Evolutionary conservation across 257 asterid genomes (phyloP), one percentile per base, ranked within the genome.

Genomic region (Nicotiana obtusifolia): DNA sequence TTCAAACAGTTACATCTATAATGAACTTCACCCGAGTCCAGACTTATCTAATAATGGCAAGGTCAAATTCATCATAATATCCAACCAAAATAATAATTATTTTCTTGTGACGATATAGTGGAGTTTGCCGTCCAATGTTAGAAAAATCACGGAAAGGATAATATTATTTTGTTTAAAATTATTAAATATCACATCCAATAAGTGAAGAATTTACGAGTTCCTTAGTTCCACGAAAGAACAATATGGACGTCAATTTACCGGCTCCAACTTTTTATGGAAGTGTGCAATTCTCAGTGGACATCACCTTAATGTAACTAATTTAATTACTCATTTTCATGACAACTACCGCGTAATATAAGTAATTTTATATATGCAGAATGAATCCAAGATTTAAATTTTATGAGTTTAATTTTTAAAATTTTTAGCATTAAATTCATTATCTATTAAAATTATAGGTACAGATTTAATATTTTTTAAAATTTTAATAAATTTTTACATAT

Each of bases 201-300:
- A 41, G 77, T 11, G 19, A 3, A 68, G 10, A 8, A 68, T 37
- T 68, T n/a, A 68, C 56, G n/a, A 16, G 54, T 69, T 69, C 14
- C 6, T 69, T 37, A 20, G 11, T 37, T 47, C 79, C 79, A 47
- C 78, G 14, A 73, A 44, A 14, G 20, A 73, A 24, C 37, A 73
- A 73, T 73, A 73, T 73, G 79, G 61, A 24, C 26, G 79, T 24
- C 79, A 73, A 6, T 73, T 71, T 22, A 71, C 60, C 13, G 20
- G 13, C n/a, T 15, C 22, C 10, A 11, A 44, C 7, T 71, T 71
- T 73, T 73, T 35, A 47, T 47, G 20, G 16, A n/a, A 20, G 59
- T 11, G 31, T n/a, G 35, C 14, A 73, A 44, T 47, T 73, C 41
- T 35, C 3, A 73, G 61, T 47, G 78, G 78, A 73, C 78, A 41